Percentiles rank a stretch among this genome's conserved stretches.
Conservation (phyloP, 768 basidiomycete species). For the Suillus hirtellus region DNA sequence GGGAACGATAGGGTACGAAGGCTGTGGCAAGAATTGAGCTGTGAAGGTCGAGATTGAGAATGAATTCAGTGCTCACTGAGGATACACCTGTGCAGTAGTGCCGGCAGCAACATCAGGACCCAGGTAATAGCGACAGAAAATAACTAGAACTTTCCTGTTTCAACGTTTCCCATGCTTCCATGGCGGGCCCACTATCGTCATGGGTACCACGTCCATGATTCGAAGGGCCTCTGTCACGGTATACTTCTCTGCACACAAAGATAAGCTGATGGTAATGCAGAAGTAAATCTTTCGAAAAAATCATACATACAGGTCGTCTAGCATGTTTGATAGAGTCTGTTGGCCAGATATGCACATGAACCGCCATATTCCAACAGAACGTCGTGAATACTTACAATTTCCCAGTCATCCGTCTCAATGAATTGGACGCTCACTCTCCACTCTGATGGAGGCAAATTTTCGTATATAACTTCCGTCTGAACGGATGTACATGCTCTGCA, state of each 20-base stretch:
- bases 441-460: neutral
- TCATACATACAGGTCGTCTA: neutral
- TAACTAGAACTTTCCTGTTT: neutral
- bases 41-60: neutral
- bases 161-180: neutral
- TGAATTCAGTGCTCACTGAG: neutral
- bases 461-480: neutral
- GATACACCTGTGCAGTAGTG: neutral
- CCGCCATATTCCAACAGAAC: neutral
- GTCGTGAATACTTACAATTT: neutral
- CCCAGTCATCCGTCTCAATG: neutral
- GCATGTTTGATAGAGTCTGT: neutral
- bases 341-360: too few relatives aligned
- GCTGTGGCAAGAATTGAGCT: neutral
- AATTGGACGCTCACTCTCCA: neutral
- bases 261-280: neutral
- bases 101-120: neutral
- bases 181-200: neutral
- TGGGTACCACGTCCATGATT: neutral
- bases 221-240: neutral
- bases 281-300: neutral
- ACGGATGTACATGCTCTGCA: neutral
- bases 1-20: neutral
- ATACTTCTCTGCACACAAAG: neutral
- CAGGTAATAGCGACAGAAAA: neutral